Conservation (phyloP, 1,284 basidiomycete genomes). For the Ceratobasidium papillatum region DNA sequence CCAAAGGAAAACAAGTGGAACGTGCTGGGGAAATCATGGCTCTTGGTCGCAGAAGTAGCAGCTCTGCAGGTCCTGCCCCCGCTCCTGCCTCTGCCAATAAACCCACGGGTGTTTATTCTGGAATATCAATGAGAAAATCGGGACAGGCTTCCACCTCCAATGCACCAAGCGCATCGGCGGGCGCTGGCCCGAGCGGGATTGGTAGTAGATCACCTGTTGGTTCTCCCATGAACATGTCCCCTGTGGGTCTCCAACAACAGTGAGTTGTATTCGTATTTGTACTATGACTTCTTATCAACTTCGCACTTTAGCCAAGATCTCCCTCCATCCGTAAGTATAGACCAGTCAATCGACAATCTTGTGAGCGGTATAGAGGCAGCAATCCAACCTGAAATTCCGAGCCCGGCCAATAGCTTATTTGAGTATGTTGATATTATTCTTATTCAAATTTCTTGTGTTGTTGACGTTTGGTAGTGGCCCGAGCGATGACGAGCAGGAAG, state of each 20-base stretch:
- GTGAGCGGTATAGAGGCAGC: slow-evolving; percentile 6
- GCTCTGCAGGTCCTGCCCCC: neutral
- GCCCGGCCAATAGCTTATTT: slow-evolving; percentile 28
- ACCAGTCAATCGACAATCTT: neutral
- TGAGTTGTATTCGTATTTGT: neutral
- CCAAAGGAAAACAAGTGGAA: slow-evolving; percentile 31
- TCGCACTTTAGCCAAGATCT: neutral
- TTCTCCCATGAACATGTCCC: slow-evolving; percentile 13
- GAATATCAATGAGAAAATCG: slow-evolving; percentile 31
- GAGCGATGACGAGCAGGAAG: neutral
- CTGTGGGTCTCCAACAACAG: neutral
- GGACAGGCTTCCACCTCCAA: neutral
- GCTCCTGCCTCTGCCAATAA: neutral
- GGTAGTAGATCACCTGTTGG: neutral
- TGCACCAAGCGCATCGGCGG: neutral
- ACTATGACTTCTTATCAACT: neutral
- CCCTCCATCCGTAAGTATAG: neutral
- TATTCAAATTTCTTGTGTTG: neutral
- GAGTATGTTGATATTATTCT: slow-evolving; percentile 14
- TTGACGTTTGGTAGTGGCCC: slow-evolving; percentile 1
- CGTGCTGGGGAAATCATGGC: slow-evolving; percentile 16
- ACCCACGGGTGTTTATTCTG: neutral
- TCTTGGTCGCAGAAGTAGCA: neutral
- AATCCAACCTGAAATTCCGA: neutral
- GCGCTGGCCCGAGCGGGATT: neutral